Base-by-base conservation (phyloP, 768 basidiomycete genomes). In the Lyophyllum semitale region DNA sequence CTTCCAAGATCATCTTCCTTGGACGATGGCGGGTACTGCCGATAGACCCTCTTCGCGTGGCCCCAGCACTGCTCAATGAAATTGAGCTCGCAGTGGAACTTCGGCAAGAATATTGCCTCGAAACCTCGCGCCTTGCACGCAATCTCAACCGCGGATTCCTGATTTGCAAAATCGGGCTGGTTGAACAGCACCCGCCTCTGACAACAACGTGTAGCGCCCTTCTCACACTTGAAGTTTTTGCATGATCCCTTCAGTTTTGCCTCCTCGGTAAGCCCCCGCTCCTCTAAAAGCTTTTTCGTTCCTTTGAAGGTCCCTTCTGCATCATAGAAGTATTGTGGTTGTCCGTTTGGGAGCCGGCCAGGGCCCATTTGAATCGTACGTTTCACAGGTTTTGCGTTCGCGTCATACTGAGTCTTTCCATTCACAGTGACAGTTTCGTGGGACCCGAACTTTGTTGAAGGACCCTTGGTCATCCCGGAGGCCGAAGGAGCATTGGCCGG, bases 281-380 rank as follows among this genome's bases (percentile, higher is more conserved):
- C 72, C 20, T 64, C 18, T 2, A 77, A 62, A 45, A 76, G 71
- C 0, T 43, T 23, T 2, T 58, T 68, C 74, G 77, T 79, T 6
- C 76, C 77, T 59, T 78, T 78, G 64, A 76, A 78, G 0, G 61
- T 23, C n/a, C n/a, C n/a, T n/a, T n/a, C n/a, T n/a, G n/a, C n/a
- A n/a, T n/a, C n/a, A 53, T 75, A 77, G 17, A 75, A 46, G 4
- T 46, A 20, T 41, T 74, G 72, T 0, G 58, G 55, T 0, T 32
- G 42, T 6, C 72, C 69, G 59, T 73, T 51, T 1, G 32, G 17
- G 44, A 68, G 59, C 8, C 18, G 20, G 17, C 25, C 48, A 54
- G 67, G 54, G 7, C 48, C 55, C 77, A 81, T 80, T 0, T 17
- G 49, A n/a, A n/a, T n/a, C n/a, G n/a, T n/a, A n/a, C n/a, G n/a